A percentile compares a stretch with the other conserved stretches of the same genome.
Evolutionary conservation across 345 rosid genomes (phyloP).

Genomic region (Citrus maxima): DNA sequence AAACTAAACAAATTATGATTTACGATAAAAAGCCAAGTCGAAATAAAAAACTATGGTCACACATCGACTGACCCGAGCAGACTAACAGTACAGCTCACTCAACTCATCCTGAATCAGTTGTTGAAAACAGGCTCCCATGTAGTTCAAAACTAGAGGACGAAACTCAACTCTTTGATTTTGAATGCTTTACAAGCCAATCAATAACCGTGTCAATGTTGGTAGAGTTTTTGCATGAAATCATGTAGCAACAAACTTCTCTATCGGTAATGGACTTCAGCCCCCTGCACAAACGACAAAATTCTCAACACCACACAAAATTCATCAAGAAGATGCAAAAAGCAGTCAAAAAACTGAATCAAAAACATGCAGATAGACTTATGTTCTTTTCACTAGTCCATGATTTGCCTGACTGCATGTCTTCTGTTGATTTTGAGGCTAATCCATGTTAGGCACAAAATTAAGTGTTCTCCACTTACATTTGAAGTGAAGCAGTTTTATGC

Average conservation of each 20-base stretch:
- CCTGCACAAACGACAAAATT: conserved; percentile 31
- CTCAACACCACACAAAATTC: background rate
- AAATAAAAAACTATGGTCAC: conserved; percentile 15
- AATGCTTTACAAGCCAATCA: conserved; percentile 75
- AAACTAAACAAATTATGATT: conserved; percentile 2
- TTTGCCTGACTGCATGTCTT: background rate
- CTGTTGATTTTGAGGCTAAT: background rate
- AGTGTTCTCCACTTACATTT: background rate
- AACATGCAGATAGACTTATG: background rate
- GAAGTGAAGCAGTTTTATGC: background rate
- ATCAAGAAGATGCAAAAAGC: background rate
- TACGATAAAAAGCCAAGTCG: conserved; percentile 6
- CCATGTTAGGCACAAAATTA: background rate
- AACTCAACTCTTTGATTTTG: conserved; percentile 57
- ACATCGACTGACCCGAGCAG: conserved; percentile 17
- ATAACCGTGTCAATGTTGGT: conserved; percentile 67
- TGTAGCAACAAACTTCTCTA: conserved; percentile 65
- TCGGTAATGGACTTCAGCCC: conserved; percentile 50
- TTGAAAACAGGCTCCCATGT: background rate
- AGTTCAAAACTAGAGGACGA: conserved; percentile 6
- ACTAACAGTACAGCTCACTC: conserved; percentile 6
- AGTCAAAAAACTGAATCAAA: background rate
- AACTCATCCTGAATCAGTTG: conserved; percentile 6
- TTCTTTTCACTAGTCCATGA: background rate
- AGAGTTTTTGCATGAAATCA: conserved; percentile 78